Evolutionary conservation across 1,139 yeast genomes (phyloP), one percentile per base, ranked within the genome.

Genomic region (Yamadazyma buinensis): DNA sequence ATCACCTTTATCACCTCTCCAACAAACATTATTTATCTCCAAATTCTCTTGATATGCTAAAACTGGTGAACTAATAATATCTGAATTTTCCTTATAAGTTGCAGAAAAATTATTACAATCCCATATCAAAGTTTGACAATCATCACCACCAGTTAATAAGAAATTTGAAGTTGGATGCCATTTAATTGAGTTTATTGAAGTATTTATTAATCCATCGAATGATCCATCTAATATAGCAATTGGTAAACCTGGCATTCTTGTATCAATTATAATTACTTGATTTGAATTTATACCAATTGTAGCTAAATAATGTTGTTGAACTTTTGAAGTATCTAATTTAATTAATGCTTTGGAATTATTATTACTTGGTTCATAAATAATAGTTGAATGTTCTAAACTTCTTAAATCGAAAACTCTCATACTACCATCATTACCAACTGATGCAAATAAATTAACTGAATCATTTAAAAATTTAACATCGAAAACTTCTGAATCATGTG

Each of bases 371-470:
- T 92, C 98, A 55, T 87, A 92, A 19, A 92, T 84, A 44, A 92
- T 92, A 2, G 98, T 92, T 10, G 95, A 85, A 57, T 90, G 97
- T 44, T 94, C 97, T 35, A 92, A 66, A 13, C 94, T 75, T 40
- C 98, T 66, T 42, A 92, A 68, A 54, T 92, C 98, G 59, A 92
- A 92, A 17, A 92, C 84, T 35, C 98, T 69, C 58, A 90, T 87
- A 14, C 95, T 83, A 1, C 98, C 98, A 60, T 92, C 98, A 37
- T 90, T 90, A 2, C 97, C 96, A 34, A 92, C 95, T 36, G 95
- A 84, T 29, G 95, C 87, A 61, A 92, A 92, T 20, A 90, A 72
- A 52, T 87, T 80, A 32, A 84, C 77, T 25, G 87, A 78, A 28
- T 80, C 80, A 38, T 84, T 77, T 33, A 88, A 66, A 57, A 88